Base-by-base conservation (phyloP, 371 early-diverging fungal genomes). In the Circinella umbellata region DNA sequence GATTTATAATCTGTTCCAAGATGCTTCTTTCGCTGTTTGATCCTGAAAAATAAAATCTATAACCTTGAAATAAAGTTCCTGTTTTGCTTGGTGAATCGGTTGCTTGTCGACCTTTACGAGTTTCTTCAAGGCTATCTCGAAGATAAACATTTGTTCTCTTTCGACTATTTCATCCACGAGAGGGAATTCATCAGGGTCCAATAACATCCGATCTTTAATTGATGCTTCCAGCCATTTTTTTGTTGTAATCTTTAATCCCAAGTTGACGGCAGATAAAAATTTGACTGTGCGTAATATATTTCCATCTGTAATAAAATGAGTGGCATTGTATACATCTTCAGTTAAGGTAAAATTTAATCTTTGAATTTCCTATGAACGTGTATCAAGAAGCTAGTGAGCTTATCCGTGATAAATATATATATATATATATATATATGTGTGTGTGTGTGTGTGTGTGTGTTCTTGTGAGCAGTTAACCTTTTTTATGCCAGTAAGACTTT, bases 201-300 rank as follows among this genome's bases (percentile, higher is more conserved):
- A 46, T 49, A 66, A 70, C 14, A 17, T 14, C 0, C 72, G 55
- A 0, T 38, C 27, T 35, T 59, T 55, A 20, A 73, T 39, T 1
- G 70, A 69, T 11, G 69, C 66, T 3, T 20, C 54, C 9, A 73
- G 1, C 77, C 77, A 77, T 2, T 68, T 46, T 4, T 49, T 18
- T 1, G 61, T 63, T 7, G 73, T 62, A 8, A 77, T 68, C 0
- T 36, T 27, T 17, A 73, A 34, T 11, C 77, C 77, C 53, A 77
- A 53, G 34, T 77, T 74, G 34, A 77, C 63, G 1, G 74, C 77
- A 68, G 69, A 69, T 14, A 77, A 61, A 38, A 73, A 71, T 13
- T 77, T 77, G 9, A 72, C 68, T 11, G 77, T 77, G 8, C 72
- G 66, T 14, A 72, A 27, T 0, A 72, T 60, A 10, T 61, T 42